These are phyloP conservation scores for Colletotrichum musicola DNA, from an alignment of 2,329 filamentous ascomycete species.

Conservation along the genomic window DNA sequence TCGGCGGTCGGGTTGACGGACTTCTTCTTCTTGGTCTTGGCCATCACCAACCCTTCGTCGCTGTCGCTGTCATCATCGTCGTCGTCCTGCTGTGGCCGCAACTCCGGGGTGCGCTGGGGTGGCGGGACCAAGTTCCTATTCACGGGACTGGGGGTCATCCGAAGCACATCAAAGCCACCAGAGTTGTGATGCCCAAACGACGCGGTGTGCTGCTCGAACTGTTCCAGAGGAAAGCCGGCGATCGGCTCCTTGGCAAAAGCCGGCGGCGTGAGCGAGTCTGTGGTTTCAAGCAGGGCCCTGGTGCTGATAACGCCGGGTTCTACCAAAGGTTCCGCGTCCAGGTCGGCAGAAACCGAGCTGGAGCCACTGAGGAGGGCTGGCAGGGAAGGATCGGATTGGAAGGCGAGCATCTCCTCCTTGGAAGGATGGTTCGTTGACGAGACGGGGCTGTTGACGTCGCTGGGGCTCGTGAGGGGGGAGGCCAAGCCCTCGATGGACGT, in stretches of 20 bases:
- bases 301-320: slow-evolving; percentile 59
- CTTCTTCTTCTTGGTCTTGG: slow-evolving; percentile 62
- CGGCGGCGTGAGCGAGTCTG: slow-evolving; percentile 67
- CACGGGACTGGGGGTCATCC: slow-evolving; percentile 30
- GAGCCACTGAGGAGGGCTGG: slow-evolving; percentile 73
- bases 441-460: slow-evolving; percentile 64
- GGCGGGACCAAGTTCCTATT: slow-evolving; percentile 9
- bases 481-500: slow-evolving; percentile 62
- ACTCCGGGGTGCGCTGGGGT: slow-evolving; percentile 33
- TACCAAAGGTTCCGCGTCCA: slow-evolving; percentile 70
- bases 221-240: slow-evolving; percentile 61
- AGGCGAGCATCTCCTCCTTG: slow-evolving; percentile 63
- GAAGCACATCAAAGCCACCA: slow-evolving; percentile 37
- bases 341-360: slow-evolving; percentile 73
- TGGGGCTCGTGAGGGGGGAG: slow-evolving; percentile 68
- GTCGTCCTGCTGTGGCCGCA: slow-evolving; percentile 48
- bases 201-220: slow-evolving; percentile 41
- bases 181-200: slow-evolving; percentile 45
- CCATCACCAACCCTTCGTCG: slow-evolving; percentile 67
- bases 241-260: slow-evolving; percentile 61
- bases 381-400: slow-evolving; percentile 74
- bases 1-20: slow-evolving; percentile 40
- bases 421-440: slow-evolving; percentile 53
- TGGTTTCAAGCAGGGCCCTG: slow-evolving; percentile 62
- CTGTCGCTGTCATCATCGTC: slow-evolving; percentile 65